Conservation (phyloP, 805 yeast genomes). For the Babjeviella inositovora region DNA sequence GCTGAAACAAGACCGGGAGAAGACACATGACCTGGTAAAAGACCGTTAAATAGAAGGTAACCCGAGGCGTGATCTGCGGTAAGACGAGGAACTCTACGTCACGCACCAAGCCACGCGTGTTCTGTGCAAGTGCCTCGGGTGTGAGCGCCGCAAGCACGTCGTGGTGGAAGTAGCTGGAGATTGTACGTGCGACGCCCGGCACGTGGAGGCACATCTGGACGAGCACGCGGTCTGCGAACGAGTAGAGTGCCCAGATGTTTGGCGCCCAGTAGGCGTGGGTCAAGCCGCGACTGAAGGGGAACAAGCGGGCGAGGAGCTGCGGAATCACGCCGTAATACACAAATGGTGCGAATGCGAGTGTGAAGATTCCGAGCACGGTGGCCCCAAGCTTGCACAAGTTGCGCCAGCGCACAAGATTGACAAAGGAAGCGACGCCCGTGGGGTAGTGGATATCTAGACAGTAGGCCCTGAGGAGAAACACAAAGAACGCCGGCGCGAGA, state of each 20-base stretch:
- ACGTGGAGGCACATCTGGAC: constrained; percentile 22
- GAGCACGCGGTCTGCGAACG: constrained; percentile 62
- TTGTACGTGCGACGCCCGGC: constrained; percentile 24
- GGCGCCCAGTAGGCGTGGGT: constrained; percentile 99
- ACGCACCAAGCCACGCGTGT: constrained; percentile 82
- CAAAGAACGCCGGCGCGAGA: constrained; percentile 87
- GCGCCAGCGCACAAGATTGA: constrained; percentile 28
- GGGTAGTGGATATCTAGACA: constrained; percentile 29
- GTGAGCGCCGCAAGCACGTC: constrained; percentile 13
- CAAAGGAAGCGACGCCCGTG: constrained; percentile 8
- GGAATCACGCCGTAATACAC: constrained; percentile 41
- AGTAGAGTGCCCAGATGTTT: constrained; percentile 89
- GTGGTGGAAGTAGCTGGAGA: constrained; percentile 12
- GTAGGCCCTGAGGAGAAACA: constrained; percentile 59
- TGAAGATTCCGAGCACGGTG: constrained; percentile 45
- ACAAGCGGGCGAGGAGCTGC: constrained; percentile 51
- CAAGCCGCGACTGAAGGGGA: constrained; percentile 88
- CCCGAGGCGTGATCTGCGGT: constrained; percentile 65
- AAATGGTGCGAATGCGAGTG: constrained; percentile 70
- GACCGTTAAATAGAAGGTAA: constrained; percentile 68
- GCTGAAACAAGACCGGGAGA: constrained; percentile 52
- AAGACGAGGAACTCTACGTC: constrained; percentile 71
- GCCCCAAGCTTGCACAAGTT: constrained; percentile 46
- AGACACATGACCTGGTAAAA: constrained; percentile 72
- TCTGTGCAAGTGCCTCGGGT: constrained; percentile 10